Evolutionary conservation across 1,284 basidiomycete species (phyloP), one percentile per base, ranked within the genome.

Genomic region (Pseudozyma tsukubaensis): DNA sequence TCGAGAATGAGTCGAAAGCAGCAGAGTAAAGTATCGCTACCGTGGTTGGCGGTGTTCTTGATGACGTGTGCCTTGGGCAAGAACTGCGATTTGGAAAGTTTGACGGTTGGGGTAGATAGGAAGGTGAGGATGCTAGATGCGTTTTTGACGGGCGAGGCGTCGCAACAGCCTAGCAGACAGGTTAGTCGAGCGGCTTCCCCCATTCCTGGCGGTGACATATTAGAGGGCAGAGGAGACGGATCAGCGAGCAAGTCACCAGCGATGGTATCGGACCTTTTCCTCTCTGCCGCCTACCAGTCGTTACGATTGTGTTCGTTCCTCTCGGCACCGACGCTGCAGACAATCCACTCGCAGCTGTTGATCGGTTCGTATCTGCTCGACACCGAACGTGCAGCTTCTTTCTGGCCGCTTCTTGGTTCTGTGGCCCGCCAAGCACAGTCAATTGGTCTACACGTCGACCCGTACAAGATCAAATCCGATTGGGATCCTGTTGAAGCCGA

Each of bases 301-400:
- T 51, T 75, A 3, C 59, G 72, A 11, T 53, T 75, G 2, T 75
- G 72, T 43, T 71, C 68, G 3, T 75, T 75, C 54, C 60, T 75
- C 12, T 62, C 58, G 5, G 59, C 72, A 1, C 72, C 72, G 1
- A 71, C 72, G 4, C 37, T 75, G 29, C 68, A 75, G 44, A 75
- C 72, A 9, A 75, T 75, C 18, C 72, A 75, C 49, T 65, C 68
- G n/a, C 72, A 75, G 55, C 68, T 75, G 29, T 54, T 75, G 19
- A 71, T 75, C 19, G 72, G 72, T 4, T 50, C 62, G 11, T 75
- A 75, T 34, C 44, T 75, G 53, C 59, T 69, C 52, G 72, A 75
- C 54, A 71, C 72, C 11, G 72, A 75, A 39, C 53, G 72, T 12
- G 58, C 68, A 3, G 57, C 72, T 24, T 67, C 68, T 13, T 71